Base-by-base conservation (phyloP, 2,329 filamentous ascomycete species). In the Pseudogymnoascus sp. region DNA sequence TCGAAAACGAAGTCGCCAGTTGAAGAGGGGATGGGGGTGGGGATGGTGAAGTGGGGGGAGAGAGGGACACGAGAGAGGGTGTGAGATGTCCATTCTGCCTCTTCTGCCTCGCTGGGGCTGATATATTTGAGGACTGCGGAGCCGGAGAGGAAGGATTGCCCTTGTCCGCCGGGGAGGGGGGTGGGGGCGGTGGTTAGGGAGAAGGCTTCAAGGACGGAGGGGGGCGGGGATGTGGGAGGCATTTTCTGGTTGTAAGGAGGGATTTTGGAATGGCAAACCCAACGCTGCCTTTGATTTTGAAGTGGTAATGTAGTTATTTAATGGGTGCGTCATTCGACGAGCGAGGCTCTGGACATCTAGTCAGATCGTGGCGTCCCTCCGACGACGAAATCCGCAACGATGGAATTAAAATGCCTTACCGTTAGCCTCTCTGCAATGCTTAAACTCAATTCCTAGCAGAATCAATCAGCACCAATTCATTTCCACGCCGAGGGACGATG, bases 1-100 rank as follows among this genome's bases (percentile, higher is more conserved):
- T 87, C 84, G 15, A 17, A 9, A 7, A 42, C n/a, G 15, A n/a
- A n/a, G 7, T 6, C 7, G 35, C 35, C 35, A 5, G 35, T 38
- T 38, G 35, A 38, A 15, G 35, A 1, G 7, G 4, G 38, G 17
- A 42, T 4, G n/a, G 38, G 38, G 7, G 38, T 42, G n/a, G n/a
- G 17, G n/a, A 42, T 9, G 7, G 38, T 19, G 17, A 10, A 42
- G 17, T 42, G 7, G 9, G 9, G 7, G 9, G 38, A 40, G 17
- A 7, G 38, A 4, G 38, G 38, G 7, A 42, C n/a, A 9, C 10
- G 17, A 17, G 38, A 42, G 38, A 42, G 38, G 38, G 38, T 42
- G 7, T 4, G 38, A 17, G 17, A 42, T 9, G 38, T 42, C 38
- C n/a, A 42, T 19, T 42, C 38, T 42, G 38, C 38, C 4, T 42